Evolutionary conservation across 1,284 basidiomycete species (phyloP).

Genomic region (Tylopilus orsonianus): DNA sequence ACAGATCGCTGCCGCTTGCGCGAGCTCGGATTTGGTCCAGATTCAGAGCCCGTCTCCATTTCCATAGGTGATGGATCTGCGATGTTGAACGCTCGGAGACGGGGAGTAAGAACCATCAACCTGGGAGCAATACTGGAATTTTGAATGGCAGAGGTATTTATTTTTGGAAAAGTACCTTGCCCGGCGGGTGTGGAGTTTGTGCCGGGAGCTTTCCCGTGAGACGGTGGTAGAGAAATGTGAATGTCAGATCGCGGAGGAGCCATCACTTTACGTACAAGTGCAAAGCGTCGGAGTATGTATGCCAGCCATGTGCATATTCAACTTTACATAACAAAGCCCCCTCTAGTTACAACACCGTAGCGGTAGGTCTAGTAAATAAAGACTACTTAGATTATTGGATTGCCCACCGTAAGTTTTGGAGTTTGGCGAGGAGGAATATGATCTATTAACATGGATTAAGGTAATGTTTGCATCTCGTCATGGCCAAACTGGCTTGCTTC

Average conservation of each 20-base stretch:
- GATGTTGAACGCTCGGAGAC: slow-evolving; percentile 37
- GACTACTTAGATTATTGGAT: slow-evolving; percentile 18
- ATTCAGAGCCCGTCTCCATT: slow-evolving; percentile 30
- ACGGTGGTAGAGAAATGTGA: slow-evolving; percentile 25
- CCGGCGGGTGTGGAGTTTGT: slow-evolving; percentile 14
- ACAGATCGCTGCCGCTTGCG: slow-evolving; percentile 36
- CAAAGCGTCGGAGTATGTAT: slow-evolving; percentile 19
- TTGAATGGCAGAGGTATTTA: slow-evolving; percentile 17
- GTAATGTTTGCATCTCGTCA: slow-evolving; percentile 6
- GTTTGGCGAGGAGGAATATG: background rate
- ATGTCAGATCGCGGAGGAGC: slow-evolving; percentile 24
- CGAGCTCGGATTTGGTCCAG: slow-evolving; percentile 23
- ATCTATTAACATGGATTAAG: background rate
- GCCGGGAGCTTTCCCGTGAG: slow-evolving; percentile 15
- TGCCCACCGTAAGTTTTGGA: slow-evolving; percentile 10
- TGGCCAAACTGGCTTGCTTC: slow-evolving; percentile 1
- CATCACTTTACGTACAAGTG: slow-evolving; percentile 29
- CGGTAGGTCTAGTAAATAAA: slow-evolving; percentile 13
- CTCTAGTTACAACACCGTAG: slow-evolving; percentile 9
- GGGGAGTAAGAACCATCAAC: slow-evolving; percentile 37
- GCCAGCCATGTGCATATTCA: background rate
- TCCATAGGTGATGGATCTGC: slow-evolving; percentile 36
- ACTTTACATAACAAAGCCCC: slow-evolving; percentile 3
- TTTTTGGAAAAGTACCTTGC: slow-evolving; percentile 17
- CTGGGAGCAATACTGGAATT: slow-evolving; percentile 13